Evolutionary conservation across 2,329 filamentous ascomycete genomes (phyloP), one percentile per base, ranked within the genome.

Genomic region (Trichophaea hybrida): DNA sequence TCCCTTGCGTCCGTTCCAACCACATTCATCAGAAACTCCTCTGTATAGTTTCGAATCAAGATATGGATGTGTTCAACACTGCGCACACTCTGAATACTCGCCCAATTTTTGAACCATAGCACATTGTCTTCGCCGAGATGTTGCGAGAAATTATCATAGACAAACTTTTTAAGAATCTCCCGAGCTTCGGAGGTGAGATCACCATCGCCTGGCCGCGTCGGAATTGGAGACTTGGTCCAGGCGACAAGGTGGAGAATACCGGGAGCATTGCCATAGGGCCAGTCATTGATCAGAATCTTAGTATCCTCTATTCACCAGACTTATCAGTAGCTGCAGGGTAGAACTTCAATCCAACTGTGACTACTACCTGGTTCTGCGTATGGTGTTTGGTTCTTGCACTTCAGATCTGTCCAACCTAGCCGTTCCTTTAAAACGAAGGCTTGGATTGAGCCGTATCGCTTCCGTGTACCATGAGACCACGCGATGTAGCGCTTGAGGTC

Each of bases 21-120:
- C 79, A 81, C 83, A 64, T 75, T 73, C 64, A 77, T 72, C 60
- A 84, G 63, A 60, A 77, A 70, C 33, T 76, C 76, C 34, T 76
- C 74, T 51, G 75, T 75, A 31, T 76, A 79, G 66, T 79, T 75
- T 57, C 73, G 77, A 55, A 84, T 79, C 68, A 85, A 70, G 37
- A 96, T 84, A 72, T 97, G 91, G 69, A 97, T 93, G 71, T 97
- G 91, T 75, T 96, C 90, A 8, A 97, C 81, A 0, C 86, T 82
- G 67, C 88, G 81, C 33, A 97, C 81, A 31, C 85, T 93, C 75
- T 95, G 95, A 66, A 96, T 74, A 13, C 79, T 80, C 57, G 77
- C 79, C 88, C 89, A 95, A 69, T 97, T 97, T 75, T 86, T 94
- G 74, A 96, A 96, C 88, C 89, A 97, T 62, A 89, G 71, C 49